Evolutionary conservation across 169 alveolate genomes (phyloP), one percentile per base, ranked within the genome.

Genomic region (Cryptosporidium sp.): DNA sequence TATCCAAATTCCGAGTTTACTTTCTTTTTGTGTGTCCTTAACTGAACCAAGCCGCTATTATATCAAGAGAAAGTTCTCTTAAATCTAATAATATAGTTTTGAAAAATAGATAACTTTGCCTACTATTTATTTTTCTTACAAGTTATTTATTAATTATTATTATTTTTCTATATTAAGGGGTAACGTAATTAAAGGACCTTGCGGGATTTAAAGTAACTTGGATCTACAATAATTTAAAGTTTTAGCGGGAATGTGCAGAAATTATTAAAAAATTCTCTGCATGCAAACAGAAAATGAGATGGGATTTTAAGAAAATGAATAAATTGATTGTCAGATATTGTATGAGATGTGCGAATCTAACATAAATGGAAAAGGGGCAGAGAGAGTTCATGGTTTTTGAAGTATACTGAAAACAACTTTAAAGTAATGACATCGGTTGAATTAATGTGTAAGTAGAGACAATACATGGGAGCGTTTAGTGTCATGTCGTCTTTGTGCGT

Each of bases 401-500:
- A 48, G 23, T 48, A 21, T 12, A 48, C n/a, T 14, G 3, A 14
- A 16, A 48, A 48, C 2, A 14, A 48, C 21, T 12, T 2, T 14
- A 6, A 3, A 48, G 2, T 48, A 48, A 12, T 48, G 21, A 48
- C 14, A 3, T 3, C n/a, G 14, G 21, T 48, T 48, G 55, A 48
- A 3, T 31, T 21, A 59, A 59, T 59, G 69, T 59, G 69, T 65
- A 33, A 10, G n/a, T 65, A 12, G 71, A 65, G 71, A 65, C 71
- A 31, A 71, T 31, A 71, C 61, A 26, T 31, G 39, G 21, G 39
- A 35, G 50, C 51, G 51, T n/a, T 35, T 59, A 52, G 55, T 73
- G 86, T 73, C 86, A 73, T 55, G 86, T 73, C 86, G 86, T 73
- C 52, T 45, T 65, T 73, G 70, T 73, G 86, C 71, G 86, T 73